Base-by-base conservation (phyloP, 2,329 filamentous ascomycete species). In the Penicillium vulpinum region DNA sequence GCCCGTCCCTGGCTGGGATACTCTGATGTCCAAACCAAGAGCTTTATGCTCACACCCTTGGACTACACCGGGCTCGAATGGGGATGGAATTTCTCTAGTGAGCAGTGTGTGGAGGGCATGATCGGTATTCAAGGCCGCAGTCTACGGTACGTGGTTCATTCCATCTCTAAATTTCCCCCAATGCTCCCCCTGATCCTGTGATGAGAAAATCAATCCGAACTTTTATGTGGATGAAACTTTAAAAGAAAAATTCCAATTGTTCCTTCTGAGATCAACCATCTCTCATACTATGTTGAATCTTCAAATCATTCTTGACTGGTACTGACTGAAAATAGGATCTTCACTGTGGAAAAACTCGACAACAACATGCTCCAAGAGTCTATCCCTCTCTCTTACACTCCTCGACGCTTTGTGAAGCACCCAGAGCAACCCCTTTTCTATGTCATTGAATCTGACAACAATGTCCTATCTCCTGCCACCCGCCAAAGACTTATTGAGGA, bases 1-100 rank as follows among this genome's bases (percentile, higher is more conserved):
- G 95, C 92, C 16, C 86, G 93, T 54, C 90, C 94, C n/a, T 99
- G 93, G 92, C 82, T 99, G 4, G 93, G 92, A 41, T 97, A 97
- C 71, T 89, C 92, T 0, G 91, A 97, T 67, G 87, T 90, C 2
- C 88, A 92, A 58, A 92, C 89, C 2, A 91, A 90, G 69, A 88
- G 88, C 36, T 96, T 97, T 69, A 91, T 95, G 76, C 87, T 97
- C 64, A 97, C 93, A 1, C 94, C 95, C 0, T 78, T 99, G 29
- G 91, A 90, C 73, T 97, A 96, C 68, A 87, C 88, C 51, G 87
- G 89, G 39, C 84, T 99, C 28, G 92, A 96, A 73, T 97, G 91
- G 81, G 92, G 90, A 4, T 96, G 92, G 88, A 96, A 94, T 67
- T 97, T 99, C 71, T 93, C 90, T 73, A 96, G 92, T 70, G 91